A percentile compares a stretch with the other conserved stretches of the same genome.
Evolutionary conservation across 768 basidiomycete species (phyloP).

Genomic region (Sporobolomyces roseus): DNA sequence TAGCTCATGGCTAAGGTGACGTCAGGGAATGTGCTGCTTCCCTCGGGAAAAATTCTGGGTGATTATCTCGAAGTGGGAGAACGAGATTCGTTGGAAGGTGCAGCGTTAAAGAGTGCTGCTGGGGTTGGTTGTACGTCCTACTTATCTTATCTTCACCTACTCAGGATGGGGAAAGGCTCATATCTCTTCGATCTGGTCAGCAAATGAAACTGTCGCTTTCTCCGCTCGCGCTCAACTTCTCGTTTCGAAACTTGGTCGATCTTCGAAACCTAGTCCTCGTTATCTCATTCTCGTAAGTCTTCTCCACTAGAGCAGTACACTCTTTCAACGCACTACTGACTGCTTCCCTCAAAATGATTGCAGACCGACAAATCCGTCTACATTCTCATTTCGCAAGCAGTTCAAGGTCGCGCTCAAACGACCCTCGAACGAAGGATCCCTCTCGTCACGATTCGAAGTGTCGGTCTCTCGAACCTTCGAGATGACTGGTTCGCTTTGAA

Average conservation of each 20-base stretch:
- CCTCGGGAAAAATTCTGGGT: slow-evolving; percentile 86
- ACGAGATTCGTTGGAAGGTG: slow-evolving; percentile 67
- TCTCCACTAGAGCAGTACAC: too few species aligned
- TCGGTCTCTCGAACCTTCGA: slow-evolving; percentile 79
- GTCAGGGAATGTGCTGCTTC: too few species aligned
- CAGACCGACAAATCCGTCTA: slow-evolving; percentile 83
- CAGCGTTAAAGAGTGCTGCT: slow-evolving; percentile 67
- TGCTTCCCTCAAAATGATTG: slow-evolving; percentile 9
- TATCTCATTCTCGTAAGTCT: slow-evolving; percentile 79
- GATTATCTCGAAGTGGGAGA: slow-evolving; percentile 86
- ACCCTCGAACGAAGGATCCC: slow-evolving; percentile 81
- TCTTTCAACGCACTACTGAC: too few species aligned
- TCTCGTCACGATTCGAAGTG: slow-evolving; percentile 76
- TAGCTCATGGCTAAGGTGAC: too few species aligned
- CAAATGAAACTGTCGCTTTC: slow-evolving; percentile 70
- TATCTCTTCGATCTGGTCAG: too few species aligned
- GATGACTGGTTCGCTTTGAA: slow-evolving; percentile 94
- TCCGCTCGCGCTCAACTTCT: slow-evolving; percentile 75
- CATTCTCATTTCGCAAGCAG: slow-evolving; percentile 60
- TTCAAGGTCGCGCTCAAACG: slow-evolving; percentile 60
- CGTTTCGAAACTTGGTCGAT: slow-evolving; percentile 76
- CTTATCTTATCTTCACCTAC: neutral
- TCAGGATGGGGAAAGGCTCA: too few species aligned
- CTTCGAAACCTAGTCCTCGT: slow-evolving; percentile 86
- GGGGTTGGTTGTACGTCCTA: slow-evolving; percentile 63